A percentile compares a stretch with the other conserved stretches of the same genome.
Evolutionary conservation across 768 basidiomycete genomes (phyloP).

Genomic region (Boletus vinaceobasis): DNA sequence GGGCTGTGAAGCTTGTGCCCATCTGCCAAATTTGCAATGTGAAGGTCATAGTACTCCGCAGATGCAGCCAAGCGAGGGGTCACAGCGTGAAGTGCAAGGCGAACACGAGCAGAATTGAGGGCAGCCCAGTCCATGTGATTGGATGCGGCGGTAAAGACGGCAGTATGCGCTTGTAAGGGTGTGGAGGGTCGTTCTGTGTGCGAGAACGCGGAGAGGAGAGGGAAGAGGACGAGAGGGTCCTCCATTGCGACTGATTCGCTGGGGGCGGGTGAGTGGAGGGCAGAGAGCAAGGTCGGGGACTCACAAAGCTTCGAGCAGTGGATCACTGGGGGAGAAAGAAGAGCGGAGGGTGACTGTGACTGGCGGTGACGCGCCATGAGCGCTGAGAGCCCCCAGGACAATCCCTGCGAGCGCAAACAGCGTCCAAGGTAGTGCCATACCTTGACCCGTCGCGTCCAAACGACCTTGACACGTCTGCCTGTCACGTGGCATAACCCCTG

Average conservation of each 20-base stretch:
- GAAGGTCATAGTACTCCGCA: constrained; percentile 63
- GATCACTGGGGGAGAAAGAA: constrained; percentile 25
- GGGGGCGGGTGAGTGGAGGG: constrained; percentile 1
- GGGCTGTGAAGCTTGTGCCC: constrained; percentile 24
- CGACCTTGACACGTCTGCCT: constrained; percentile 8
- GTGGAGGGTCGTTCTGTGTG: constrained; percentile 40
- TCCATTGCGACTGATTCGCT: constrained; percentile 84
- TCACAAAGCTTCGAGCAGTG: constrained; percentile 31
- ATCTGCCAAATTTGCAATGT: constrained; percentile 25
- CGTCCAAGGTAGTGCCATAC: constrained; percentile 5
- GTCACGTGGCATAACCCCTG: constrained; percentile 17
- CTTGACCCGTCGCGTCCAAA: constrained; percentile 1
- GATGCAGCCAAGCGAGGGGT: constrained; percentile 83
- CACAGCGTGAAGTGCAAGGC: constrained; percentile 73
- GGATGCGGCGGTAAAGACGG: constrained; percentile 37
- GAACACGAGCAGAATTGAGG: constrained; percentile 60
- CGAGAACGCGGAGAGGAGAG: constrained; percentile 59
- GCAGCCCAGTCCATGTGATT: constrained; percentile 46
- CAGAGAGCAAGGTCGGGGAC: constrained; percentile 3
- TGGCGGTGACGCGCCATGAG: constrained; percentile 27
- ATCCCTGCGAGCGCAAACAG: constrained; percentile 18
- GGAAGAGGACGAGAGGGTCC: constrained; percentile 70
- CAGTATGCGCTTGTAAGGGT: constrained; percentile 47
- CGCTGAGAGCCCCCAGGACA: constrained; percentile 12
- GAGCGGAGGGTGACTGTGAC: constrained; percentile 29